These are phyloP conservation scores for Amauroascus niger DNA, from an alignment of 2,329 filamentous ascomycete genomes.

Conservation along the genomic window DNA sequence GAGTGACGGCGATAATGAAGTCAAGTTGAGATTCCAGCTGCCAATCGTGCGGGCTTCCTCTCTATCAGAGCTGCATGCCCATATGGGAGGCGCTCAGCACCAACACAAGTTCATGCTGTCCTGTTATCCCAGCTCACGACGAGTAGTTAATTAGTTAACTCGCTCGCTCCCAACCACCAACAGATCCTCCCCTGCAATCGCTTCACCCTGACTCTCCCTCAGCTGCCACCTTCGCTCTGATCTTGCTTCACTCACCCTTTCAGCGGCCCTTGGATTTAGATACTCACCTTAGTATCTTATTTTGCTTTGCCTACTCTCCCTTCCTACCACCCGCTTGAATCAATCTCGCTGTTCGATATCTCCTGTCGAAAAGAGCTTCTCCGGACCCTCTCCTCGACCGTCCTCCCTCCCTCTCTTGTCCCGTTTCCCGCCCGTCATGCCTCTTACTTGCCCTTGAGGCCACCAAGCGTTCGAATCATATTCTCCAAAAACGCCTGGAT, in stretches of 20 bases:
- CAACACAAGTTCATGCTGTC: not conserved
- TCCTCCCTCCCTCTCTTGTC: not conserved
- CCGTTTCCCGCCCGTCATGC: not conserved
- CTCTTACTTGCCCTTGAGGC: not conserved
- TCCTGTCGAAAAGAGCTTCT: not conserved
- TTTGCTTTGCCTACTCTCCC: not conserved
- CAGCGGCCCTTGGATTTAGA: not conserved
- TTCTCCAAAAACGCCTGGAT: not conserved
- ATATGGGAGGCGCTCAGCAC: not conserved
- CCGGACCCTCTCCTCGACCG: not conserved
- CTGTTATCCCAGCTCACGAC: too few relatives aligned
- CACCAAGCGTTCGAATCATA: not conserved
- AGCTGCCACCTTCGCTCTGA: not conserved
- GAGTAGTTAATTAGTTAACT: too few relatives aligned
- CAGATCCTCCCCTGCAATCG: not conserved
- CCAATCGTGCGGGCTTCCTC: conserved; percentile 4
- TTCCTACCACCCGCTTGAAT: not conserved
- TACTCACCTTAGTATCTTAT: not conserved
- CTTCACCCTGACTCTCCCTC: not conserved
- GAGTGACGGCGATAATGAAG: not conserved
- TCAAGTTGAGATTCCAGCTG: not conserved
- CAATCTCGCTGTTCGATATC: not conserved
- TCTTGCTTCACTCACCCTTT: not conserved
- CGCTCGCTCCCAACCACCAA: not conserved
- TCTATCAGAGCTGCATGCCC: not conserved